A percentile compares a stretch with the other conserved stretches of the same genome.
phyloP scores from a whole-genome alignment of 352 stramenopile species.

The Phytophthora multivora region DNA sequence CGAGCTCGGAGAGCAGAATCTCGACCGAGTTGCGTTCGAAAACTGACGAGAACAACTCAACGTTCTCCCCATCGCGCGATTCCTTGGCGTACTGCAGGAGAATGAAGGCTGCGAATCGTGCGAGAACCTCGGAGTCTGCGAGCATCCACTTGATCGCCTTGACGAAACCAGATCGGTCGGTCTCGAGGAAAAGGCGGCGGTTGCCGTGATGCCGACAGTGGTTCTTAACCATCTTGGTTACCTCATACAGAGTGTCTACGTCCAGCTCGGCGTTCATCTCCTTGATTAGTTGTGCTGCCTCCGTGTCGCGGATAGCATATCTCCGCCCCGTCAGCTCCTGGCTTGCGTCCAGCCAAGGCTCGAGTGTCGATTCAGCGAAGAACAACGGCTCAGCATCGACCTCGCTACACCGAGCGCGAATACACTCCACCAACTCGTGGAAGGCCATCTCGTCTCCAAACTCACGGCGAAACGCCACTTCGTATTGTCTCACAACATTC shows the following conservation, averaged over 20 bases:
- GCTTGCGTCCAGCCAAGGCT: slow-evolving; percentile 61
- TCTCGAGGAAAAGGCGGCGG: slow-evolving; percentile 59
- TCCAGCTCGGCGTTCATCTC: slow-evolving; percentile 70
- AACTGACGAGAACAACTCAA: slow-evolving; percentile 55
- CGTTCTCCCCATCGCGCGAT: slow-evolving; percentile 25
- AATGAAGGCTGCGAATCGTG: slow-evolving; percentile 72
- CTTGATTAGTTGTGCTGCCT: slow-evolving; percentile 53
- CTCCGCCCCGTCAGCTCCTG: slow-evolving; percentile 56
- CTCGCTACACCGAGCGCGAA: slow-evolving; percentile 58
- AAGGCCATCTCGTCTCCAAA: slow-evolving; percentile 65
- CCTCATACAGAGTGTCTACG: slow-evolving; percentile 62
- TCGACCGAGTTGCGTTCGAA: slow-evolving; percentile 69
- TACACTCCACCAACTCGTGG: slow-evolving; percentile 50
- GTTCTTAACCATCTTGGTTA: slow-evolving; percentile 71
- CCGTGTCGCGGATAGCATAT: slow-evolving; percentile 57
- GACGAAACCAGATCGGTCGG: slow-evolving; percentile 46
- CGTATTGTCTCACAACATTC: slow-evolving; percentile 34
- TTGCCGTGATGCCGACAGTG: slow-evolving; percentile 75
- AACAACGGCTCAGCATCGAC: slow-evolving; percentile 65
- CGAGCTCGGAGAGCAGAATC: slow-evolving; percentile 47
- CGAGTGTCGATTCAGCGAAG: slow-evolving; percentile 52
- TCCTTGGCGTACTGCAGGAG: slow-evolving; percentile 64
- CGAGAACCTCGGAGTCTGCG: slow-evolving; percentile 52
- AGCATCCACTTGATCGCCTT: slow-evolving; percentile 73
- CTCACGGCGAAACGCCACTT: slow-evolving; percentile 63